Conservation (phyloP, 1,284 basidiomycete genomes). For the Amylostereum areolatum region DNA sequence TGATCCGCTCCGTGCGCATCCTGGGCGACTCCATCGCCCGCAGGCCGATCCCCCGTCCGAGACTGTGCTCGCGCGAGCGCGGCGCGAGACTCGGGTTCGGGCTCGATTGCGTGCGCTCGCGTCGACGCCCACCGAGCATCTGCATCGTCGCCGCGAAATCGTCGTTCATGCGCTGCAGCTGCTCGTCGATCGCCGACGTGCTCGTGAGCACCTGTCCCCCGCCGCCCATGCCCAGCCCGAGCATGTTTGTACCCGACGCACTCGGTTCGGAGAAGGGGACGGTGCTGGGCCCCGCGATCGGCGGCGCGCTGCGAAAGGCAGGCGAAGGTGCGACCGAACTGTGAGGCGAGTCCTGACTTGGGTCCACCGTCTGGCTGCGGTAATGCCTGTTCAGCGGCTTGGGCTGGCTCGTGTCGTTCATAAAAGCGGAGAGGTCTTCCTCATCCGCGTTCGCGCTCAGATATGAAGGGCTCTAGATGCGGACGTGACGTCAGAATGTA, state of each 20-base stretch:
- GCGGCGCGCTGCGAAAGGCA: not conserved
- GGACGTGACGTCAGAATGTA: conserved; percentile 4
- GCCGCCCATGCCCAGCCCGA: conserved; percentile 12
- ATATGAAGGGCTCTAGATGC: conserved; percentile 33
- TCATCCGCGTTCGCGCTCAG: conserved; percentile 52
- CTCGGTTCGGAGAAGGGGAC: not conserved
- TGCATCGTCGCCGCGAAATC: conserved; percentile 51
- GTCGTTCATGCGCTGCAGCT: conserved; percentile 58
- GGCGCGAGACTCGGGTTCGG: conserved; percentile 6
- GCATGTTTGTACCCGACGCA: conserved; percentile 3
- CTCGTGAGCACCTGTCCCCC: conserved; percentile 44
- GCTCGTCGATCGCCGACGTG: conserved; percentile 56
- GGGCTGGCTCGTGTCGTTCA: conserved; percentile 65
- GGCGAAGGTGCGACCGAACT: not conserved
- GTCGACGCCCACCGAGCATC: conserved; percentile 21
- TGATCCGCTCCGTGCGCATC: conserved; percentile 12
- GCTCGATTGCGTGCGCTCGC: conserved; percentile 13
- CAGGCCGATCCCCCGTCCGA: not conserved
- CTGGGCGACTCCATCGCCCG: conserved; percentile 6
- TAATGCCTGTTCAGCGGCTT: conserved; percentile 44
- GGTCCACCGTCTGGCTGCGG: conserved; percentile 21
- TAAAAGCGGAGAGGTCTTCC: conserved; percentile 70
- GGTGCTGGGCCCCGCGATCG: too few species aligned
- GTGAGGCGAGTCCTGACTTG: conserved; percentile 1
- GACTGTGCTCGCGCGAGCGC: not conserved